Base-by-base conservation (phyloP, 495 filamentous ascomycete genomes). In the Penicillium manginii region DNA sequence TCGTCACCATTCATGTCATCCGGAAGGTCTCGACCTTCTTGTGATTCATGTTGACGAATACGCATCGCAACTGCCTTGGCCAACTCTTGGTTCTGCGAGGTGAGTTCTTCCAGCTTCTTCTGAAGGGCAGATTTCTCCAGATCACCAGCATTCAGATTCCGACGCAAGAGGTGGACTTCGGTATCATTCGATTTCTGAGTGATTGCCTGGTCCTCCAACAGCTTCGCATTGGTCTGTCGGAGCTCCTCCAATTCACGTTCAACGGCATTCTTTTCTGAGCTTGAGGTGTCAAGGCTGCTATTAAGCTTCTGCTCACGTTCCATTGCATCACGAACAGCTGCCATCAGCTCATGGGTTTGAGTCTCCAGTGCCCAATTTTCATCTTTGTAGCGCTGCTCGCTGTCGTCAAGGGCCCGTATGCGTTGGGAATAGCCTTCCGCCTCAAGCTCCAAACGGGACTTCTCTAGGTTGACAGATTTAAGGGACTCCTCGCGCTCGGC, bases 291-390 rank as follows among this genome's bases (percentile, higher is more conserved):
- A 56, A 98, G 75, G 23, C 76, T 79, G 62, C 90, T 88, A 50
- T 79, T 84, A n/a, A 97, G 80, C 71, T 87, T 88, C 62, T 88
- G 86, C 72, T 96, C 92, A 51, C 87, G 86, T 63, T 91, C 91
- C 8, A 86, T 80, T 0, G 88, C 82, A 10, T 94, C 92, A 66
- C 84, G 87, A 46, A 83, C 78, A 15, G 81, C 73, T 8, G 89
- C 83, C 58, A 88, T 80, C 23, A 92, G 77, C 52, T 97, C 92
- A 55, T 96, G 94, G 23, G 91, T 84, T 62, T 89, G 87, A 2
- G 92, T 92, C 73, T 97, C 94, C 43, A 98, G 81, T 58, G 88
- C 90, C 94, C 94, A 98, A 67, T 98, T 98, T 69, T 96, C 93
- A 67, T 98, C 94, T 71, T 97, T 98, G 72, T 93, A 96, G 17